Evolutionary conservation across 2,329 filamentous ascomycete genomes (phyloP).

Genomic region (Taxawa tesnikishii): DNA sequence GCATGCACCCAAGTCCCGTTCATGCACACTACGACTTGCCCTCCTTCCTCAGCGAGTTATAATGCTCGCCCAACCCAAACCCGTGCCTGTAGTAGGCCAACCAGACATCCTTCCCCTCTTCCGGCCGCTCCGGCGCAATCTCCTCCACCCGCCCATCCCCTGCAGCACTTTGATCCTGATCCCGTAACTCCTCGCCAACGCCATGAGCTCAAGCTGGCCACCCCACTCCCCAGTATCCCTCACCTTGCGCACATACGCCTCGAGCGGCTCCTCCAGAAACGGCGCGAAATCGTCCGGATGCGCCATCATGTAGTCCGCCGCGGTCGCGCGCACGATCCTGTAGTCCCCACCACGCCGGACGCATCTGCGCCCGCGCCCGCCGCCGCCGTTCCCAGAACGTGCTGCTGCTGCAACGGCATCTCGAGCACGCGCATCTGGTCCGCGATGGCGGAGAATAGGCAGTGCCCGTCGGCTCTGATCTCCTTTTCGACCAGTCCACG

Average conservation of each 20-base stretch:
- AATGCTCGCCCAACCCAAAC: slow-evolving; percentile 92
- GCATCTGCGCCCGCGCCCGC: slow-evolving; percentile 5
- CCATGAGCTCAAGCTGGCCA: slow-evolving; percentile 79
- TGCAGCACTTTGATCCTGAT: slow-evolving; percentile 78
- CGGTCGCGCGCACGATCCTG: slow-evolving; percentile 53
- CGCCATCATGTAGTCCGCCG: slow-evolving; percentile 63
- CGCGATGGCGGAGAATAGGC: slow-evolving; percentile 82
- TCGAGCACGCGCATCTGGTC: slow-evolving; percentile 52
- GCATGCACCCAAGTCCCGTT: too few relatives aligned
- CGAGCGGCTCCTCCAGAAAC: slow-evolving; percentile 74
- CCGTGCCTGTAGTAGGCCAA: slow-evolving; percentile 90
- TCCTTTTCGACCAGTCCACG: slow-evolving; percentile 60
- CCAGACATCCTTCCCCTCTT: slow-evolving; percentile 57
- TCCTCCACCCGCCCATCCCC: slow-evolving; percentile 66
- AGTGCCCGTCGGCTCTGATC: slow-evolving; percentile 86
- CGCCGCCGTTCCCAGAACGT: slow-evolving; percentile 26
- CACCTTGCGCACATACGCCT: slow-evolving; percentile 62
- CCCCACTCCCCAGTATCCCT: slow-evolving; percentile 90
- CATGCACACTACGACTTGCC: too few relatives aligned
- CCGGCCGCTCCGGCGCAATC: slow-evolving; percentile 46
- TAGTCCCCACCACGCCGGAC: slow-evolving; percentile 40
- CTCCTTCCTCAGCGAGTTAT: slow-evolving; percentile 66
- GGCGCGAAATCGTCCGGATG: slow-evolving; percentile 73
- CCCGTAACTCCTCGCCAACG: slow-evolving; percentile 68
- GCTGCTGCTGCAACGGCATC: slow-evolving; percentile 32